These are phyloP conservation scores for Paramecium primaurelia DNA, from an alignment of 73 alveolate species.

Conservation along the genomic window DNA sequence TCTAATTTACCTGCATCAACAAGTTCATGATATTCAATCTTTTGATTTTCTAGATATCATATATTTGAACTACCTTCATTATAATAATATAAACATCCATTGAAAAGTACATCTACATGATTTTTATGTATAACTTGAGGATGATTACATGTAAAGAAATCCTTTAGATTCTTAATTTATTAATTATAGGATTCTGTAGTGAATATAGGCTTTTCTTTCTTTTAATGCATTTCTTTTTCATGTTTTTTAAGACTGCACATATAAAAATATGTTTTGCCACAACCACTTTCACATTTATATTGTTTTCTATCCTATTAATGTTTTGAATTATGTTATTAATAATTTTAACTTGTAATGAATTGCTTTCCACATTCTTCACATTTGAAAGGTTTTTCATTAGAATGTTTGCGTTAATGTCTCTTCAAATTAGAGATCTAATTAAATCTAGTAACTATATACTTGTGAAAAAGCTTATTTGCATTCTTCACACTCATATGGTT, in stretches of 20 bases:
- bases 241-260: conserved; percentile 55
- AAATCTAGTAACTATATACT: not conserved
- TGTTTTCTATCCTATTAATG: conserved; percentile 14
- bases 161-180: not conserved
- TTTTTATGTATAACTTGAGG: conserved; percentile 32
- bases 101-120: conserved; percentile 49
- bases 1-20: not conserved
- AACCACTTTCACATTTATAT: conserved; percentile 33
- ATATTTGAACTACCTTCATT: conserved; percentile 2
- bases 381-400: conserved; percentile 91
- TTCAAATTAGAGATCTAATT: conserved; percentile 81
- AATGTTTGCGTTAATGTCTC: conserved; percentile 89
- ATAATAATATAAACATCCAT: conserved; percentile 49
- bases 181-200: not conserved
- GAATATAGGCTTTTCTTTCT: not conserved
- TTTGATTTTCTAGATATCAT: conserved; percentile 23
- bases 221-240: conserved; percentile 10
- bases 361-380: conserved; percentile 70
- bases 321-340: conserved; percentile 23
- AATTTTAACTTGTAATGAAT: conserved; percentile 48
- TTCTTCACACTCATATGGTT: conserved; percentile 82
- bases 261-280: conserved; percentile 56
- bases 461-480: conserved; percentile 80
- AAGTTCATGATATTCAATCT: conserved; percentile 53
- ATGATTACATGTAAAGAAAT: conserved; percentile 47